Evolutionary conservation across 2,329 filamentous ascomycete species (phyloP), one percentile per base, ranked within the genome.

Genomic region (Aspergillus sp.): DNA sequence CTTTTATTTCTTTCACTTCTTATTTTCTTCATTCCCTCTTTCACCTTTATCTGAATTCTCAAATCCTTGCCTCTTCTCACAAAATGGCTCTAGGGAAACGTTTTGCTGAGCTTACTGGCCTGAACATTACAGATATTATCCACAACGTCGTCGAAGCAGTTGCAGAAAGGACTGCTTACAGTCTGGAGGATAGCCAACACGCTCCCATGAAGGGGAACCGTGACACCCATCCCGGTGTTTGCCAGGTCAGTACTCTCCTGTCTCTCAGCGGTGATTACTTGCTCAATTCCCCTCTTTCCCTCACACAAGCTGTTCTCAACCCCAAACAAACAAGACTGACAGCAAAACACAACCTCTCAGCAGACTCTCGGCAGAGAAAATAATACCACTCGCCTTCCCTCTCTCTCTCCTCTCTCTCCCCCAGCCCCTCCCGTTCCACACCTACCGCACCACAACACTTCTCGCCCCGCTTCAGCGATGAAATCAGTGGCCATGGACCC

Each of bases 221-320:
- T 27, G 35, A 45, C n/a, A 15, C 17, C 11, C 41, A 68, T 31
- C 27, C 27, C 0, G 4, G 19, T 24, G 11, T 14, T 27, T 23
- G 19, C 8, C 85, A 87, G 74, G 85, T 86, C 73, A 56, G 66
- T 39, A 53, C n/a, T 35, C 49, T 17, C 35, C 9, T 19, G 23
- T 21, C 17, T 60, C 24, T 39, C 19, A 21, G n/a, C 24, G 19
- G 21, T 21, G 15, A 41, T 45, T 33, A 23, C 9, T 45, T 54
- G 21, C 33, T 47, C 24, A 23, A 31, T 6, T 14, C 33, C 44
- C 24, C 21, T 54, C n/a, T 19, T 45, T 15, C 12, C 17, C n/a
- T 48, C 14, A 35, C 14, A 11, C 46, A 21, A 15, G 31, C 11
- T 21, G n/a, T 43, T n/a, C n/a, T 17, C 40, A 43, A 9, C 6